A percentile compares a stretch with the other conserved stretches of the same genome.
Evolutionary conservation across 352 stramenopile species (phyloP).

Genomic region (Globisporangium spinosum): DNA sequence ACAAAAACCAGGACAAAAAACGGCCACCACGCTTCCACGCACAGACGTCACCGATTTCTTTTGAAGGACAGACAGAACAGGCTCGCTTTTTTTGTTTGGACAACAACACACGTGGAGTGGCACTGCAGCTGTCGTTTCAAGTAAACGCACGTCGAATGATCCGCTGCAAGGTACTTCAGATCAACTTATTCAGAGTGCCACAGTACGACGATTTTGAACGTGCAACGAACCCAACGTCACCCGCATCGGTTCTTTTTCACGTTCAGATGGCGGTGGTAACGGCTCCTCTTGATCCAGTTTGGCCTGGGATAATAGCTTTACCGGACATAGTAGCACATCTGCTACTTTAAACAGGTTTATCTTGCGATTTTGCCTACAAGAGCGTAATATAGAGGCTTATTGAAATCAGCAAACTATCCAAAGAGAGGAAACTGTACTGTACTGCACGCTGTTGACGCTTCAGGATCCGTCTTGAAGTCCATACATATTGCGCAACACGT

Average conservation of each 20-base stretch:
- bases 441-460: constrained; percentile 11
- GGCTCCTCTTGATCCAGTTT: constrained; percentile 4
- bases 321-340: no score
- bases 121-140: not conserved
- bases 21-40: constrained; percentile 27
- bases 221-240: constrained; percentile 17
- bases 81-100: constrained; percentile 20
- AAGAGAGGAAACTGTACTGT: not conserved
- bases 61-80: constrained; percentile 22
- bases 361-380: not conserved
- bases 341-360: not conserved
- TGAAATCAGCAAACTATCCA: not conserved
- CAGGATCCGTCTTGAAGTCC: constrained; percentile 11
- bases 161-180: no score
- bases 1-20: no score
- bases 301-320: not conserved
- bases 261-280: constrained; percentile 11
- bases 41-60: constrained; percentile 41
- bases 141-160: not conserved
- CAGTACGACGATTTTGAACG: constrained; percentile 11
- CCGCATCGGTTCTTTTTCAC: constrained; percentile 13
- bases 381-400: not conserved
- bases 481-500: constrained; percentile 14
- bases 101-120: no score
- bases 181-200: no score